phyloP scores from a whole-genome alignment of 176 grass and related monocot species.

The Lolium rigidum region DNA sequence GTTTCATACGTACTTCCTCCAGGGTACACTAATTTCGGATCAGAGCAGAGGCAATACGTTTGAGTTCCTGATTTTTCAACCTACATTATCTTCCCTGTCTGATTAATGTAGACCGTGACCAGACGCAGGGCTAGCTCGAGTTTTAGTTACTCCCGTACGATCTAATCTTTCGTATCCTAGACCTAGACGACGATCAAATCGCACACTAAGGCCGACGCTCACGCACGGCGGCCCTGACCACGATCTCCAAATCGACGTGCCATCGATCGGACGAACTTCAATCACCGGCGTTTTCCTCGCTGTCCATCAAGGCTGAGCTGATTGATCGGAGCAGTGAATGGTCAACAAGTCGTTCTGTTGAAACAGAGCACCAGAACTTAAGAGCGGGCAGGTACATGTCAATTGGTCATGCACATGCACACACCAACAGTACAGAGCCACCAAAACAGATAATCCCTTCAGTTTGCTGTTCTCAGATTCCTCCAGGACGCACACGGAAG shows the following conservation, averaged over 20 bases:
- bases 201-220: constrained; percentile 8
- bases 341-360: background rate
- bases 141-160: too few relatives aligned
- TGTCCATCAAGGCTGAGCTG: background rate
- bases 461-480: constrained; percentile 23
- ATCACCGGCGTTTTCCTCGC: background rate
- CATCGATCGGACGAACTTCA: background rate
- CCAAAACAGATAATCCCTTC: constrained; percentile 15
- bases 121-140: too few relatives aligned
- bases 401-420: background rate
- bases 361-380: background rate
- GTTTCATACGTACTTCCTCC: too few relatives aligned
- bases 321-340: constrained; percentile 23
- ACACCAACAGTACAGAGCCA: background rate
- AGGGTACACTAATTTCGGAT: too few relatives aligned
- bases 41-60: too few relatives aligned
- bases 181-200: background rate
- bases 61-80: too few relatives aligned
- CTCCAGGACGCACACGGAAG: background rate
- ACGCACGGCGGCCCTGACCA: constrained; percentile 12
- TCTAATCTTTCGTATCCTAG: background rate
- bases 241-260: constrained; percentile 29
- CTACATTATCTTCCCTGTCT: too few relatives aligned
- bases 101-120: too few relatives aligned
- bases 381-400: background rate